phyloP scores from a whole-genome alignment of 805 yeast genomes.

The Diddensiella transvaalensis region DNA sequence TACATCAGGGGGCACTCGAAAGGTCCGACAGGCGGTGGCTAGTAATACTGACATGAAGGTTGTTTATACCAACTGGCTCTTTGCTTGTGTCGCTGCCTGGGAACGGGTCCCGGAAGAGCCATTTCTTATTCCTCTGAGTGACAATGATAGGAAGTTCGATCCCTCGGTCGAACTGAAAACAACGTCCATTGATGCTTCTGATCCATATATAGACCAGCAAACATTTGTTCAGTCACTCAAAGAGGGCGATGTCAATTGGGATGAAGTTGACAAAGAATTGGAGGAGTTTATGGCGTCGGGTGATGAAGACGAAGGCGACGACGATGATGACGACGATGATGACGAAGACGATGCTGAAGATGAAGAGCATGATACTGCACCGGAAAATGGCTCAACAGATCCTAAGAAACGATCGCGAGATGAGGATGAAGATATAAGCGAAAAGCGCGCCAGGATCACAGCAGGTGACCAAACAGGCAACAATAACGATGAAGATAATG shows the following conservation, averaged over 20 bases:
- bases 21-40: constrained; percentile 70
- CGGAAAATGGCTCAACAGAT: background rate
- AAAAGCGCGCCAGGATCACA: constrained; percentile 26
- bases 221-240: constrained; percentile 30
- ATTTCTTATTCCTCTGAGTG: constrained; percentile 40
- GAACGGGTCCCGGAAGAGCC: constrained; percentile 57
- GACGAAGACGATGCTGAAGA: constrained; percentile 30
- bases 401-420: background rate
- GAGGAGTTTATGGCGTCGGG: constrained; percentile 43
- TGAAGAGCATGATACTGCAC: constrained; percentile 28
- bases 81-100: constrained; percentile 82
- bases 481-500: constrained; percentile 19
- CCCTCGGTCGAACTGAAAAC: constrained; percentile 32
- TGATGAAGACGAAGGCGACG: constrained; percentile 31
- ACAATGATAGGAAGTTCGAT: constrained; percentile 6
- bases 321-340: constrained; percentile 28
- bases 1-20: constrained; percentile 72
- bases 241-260: constrained; percentile 42
- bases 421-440: constrained; percentile 29
- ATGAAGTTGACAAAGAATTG: constrained; percentile 51
- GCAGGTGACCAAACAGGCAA: constrained; percentile 19
- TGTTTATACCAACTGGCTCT: constrained; percentile 92
- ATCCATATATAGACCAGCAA: constrained; percentile 40
- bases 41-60: constrained; percentile 59
- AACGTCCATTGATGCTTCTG: constrained; percentile 43